These are phyloP conservation scores for Tetraselmis striata DNA, from an alignment of 139 green algal genomes.

Conservation along the genomic window DNA sequence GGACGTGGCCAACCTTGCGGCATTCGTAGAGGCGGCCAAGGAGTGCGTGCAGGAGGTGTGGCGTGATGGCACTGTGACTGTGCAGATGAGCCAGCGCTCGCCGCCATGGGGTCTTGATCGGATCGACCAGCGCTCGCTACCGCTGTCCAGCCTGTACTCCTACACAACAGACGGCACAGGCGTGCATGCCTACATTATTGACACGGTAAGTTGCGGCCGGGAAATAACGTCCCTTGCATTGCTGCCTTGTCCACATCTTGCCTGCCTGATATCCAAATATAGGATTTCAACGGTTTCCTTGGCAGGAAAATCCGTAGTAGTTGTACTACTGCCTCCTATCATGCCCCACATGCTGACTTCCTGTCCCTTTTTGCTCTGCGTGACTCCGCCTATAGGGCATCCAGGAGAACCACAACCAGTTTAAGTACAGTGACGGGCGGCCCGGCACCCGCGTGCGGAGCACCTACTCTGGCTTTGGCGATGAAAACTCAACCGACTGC, in stretches of 20 bases:
- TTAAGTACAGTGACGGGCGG: conserved; percentile 12
- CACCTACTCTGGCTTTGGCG: conserved; percentile 16
- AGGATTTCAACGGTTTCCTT: no score
- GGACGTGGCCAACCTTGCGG: background rate
- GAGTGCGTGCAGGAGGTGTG: background rate
- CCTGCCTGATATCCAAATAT: no score
- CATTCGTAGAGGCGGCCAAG: background rate
- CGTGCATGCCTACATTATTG: background rate
- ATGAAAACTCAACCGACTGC: conserved; percentile 40
- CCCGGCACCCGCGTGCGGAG: conserved; percentile 9
- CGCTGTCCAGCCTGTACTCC: background rate
- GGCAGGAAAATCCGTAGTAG: no score
- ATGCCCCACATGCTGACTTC: no score
- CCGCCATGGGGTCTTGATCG: background rate
- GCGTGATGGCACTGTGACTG: background rate
- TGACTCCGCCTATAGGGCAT: conserved; percentile 24
- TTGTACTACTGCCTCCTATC: no score
- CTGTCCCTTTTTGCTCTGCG: background rate
- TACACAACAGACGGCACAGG: background rate
- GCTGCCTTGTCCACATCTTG: no score
- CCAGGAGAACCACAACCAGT: conserved; percentile 17
- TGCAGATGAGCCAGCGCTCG: background rate
- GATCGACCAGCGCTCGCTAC: background rate
- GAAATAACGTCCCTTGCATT: no score
- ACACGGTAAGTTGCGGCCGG: no score